A percentile compares a stretch with the other conserved stretches of the same genome.
Conservation (phyloP, 75 land plant genomes). For the Cryptomeria japonica region DNA sequence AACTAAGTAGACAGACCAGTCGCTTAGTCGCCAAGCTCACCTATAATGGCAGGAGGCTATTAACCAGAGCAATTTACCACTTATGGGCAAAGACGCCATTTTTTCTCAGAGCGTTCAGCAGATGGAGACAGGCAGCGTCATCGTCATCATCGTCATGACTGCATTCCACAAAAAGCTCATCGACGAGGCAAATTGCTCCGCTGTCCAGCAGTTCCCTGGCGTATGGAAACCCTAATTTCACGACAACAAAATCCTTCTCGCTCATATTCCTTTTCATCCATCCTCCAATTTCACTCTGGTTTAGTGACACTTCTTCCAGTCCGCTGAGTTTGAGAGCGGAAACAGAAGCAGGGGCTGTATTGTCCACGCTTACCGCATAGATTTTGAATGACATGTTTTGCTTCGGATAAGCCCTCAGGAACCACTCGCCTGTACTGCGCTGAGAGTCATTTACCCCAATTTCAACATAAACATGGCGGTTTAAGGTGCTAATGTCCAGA, state of each 20-base stretch:
- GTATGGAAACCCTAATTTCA: not conserved
- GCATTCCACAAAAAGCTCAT: not conserved
- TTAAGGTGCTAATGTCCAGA: not conserved
- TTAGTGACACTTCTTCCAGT: not conserved
- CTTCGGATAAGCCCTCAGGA: not conserved
- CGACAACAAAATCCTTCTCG: not conserved
- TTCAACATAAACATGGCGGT: slow-evolving; percentile 1
- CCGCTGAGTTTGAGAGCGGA: not conserved
- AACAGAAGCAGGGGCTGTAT: not conserved
- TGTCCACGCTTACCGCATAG: not conserved
- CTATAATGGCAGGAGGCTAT: too few relatives aligned
- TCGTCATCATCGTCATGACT: not conserved
- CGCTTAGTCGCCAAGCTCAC: too few relatives aligned
- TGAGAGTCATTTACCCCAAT: not conserved
- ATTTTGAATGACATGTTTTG: not conserved
- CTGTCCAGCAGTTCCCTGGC: not conserved
- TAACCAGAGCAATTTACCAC: not conserved
- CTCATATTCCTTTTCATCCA: not conserved
- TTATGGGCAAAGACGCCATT: slow-evolving; percentile 1
- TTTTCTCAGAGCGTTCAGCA: not conserved
- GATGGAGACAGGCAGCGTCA: not conserved
- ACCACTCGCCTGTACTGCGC: not conserved
- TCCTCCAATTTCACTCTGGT: not conserved
- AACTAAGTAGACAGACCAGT: too few relatives aligned
- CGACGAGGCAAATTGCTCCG: not conserved